phyloP scores from a whole-genome alignment of 192 early-diverging fungal species.

The Oehlia diaphana region DNA sequence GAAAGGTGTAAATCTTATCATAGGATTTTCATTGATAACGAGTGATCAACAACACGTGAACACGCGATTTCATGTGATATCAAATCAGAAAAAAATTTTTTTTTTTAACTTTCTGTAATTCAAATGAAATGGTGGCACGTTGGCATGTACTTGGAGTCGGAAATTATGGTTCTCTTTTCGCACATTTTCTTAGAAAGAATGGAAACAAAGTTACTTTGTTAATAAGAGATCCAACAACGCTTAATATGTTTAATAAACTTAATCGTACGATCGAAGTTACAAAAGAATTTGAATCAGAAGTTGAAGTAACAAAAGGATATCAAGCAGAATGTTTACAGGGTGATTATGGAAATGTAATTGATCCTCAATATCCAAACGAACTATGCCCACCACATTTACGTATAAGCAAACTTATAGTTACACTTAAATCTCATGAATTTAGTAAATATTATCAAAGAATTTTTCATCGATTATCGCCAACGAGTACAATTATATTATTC shows the following conservation, averaged over 20 bases:
- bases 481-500: conserved; percentile 16
- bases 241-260: background rate
- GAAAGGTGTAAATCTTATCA: no score
- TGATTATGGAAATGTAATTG: background rate
- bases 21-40: no score
- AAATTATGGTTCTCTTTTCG: conserved; percentile 68
- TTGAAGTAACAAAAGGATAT: conserved; percentile 9
- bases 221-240: conserved; percentile 35
- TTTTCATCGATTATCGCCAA: conserved; percentile 13
- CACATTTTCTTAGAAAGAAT: conserved; percentile 51
- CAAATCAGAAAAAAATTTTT: no score
- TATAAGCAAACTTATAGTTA: background rate
- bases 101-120: no score
- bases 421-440: background rate
- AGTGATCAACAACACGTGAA: no score
- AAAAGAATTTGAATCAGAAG: background rate
- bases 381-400: background rate
- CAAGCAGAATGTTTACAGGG: background rate
- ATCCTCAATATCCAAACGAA: background rate
- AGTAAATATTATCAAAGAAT: conserved; percentile 12
- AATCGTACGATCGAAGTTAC: background rate
- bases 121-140: background rate
- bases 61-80: no score
- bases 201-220: conserved; percentile 56
- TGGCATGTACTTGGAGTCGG: conserved; percentile 68